These are phyloP conservation scores for Epicoccum sorghinum DNA, from an alignment of 2,329 filamentous ascomycete genomes.

Conservation along the genomic window DNA sequence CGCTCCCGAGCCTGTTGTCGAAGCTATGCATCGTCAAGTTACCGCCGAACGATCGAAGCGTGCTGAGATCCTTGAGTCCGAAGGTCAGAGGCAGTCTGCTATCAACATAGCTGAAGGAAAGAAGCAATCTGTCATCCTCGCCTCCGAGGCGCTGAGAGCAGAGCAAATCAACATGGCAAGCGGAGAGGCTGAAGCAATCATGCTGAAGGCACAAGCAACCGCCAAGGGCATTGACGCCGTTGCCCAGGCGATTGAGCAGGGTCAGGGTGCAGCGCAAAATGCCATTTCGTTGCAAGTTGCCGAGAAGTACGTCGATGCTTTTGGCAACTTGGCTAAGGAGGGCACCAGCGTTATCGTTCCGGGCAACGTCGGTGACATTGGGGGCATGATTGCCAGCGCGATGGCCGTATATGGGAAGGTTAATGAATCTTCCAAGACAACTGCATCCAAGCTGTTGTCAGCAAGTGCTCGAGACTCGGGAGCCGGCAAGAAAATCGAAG, in stretches of 20 bases:
- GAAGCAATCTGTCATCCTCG: slow-evolving; percentile 96
- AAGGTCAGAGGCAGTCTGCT: slow-evolving; percentile 94
- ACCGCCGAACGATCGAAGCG: slow-evolving; percentile 97
- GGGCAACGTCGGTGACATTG: slow-evolving; percentile 95
- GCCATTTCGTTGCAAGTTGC: slow-evolving; percentile 88
- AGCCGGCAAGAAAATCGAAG: slow-evolving; percentile 38
- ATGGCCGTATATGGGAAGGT: slow-evolving; percentile 96
- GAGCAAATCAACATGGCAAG: slow-evolving; percentile 92
- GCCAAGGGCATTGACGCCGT: slow-evolving; percentile 88
- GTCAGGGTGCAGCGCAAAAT: slow-evolving; percentile 75
- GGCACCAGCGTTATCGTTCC: slow-evolving; percentile 95
- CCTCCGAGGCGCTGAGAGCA: slow-evolving; percentile 85
- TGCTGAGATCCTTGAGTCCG: slow-evolving; percentile 95
- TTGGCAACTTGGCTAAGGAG: slow-evolving; percentile 89
- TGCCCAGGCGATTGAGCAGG: slow-evolving; percentile 73
- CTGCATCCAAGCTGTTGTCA: slow-evolving; percentile 59
- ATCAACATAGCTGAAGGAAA: slow-evolving; percentile 99
- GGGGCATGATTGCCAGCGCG: slow-evolving; percentile 94
- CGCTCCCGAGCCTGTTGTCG: slow-evolving; percentile 88
- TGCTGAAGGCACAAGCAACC: slow-evolving; percentile 83
- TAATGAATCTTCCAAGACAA: slow-evolving; percentile 74
- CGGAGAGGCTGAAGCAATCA: slow-evolving; percentile 93
- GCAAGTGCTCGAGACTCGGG: slow-evolving; percentile 22
- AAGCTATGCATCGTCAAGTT: slow-evolving; percentile 97
- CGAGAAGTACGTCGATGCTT: slow-evolving; percentile 98